These are phyloP conservation scores for Umbelopsis ramanniana DNA, from an alignment of 192 early-diverging fungal genomes.

Conservation along the genomic window DNA sequence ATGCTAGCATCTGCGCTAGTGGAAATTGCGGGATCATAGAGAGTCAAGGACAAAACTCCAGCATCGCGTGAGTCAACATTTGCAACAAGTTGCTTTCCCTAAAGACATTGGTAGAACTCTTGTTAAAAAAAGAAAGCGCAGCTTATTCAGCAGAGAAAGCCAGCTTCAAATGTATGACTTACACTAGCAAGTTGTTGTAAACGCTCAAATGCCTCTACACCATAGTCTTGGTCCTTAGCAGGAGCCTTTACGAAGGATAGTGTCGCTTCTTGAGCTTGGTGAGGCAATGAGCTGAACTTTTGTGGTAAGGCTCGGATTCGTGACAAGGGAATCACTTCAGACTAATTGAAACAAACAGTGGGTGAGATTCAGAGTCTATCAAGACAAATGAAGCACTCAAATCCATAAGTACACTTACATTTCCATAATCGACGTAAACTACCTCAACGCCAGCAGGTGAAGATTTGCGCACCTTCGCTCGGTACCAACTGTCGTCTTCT, in stretches of 20 bases:
- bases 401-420: constrained; percentile 49
- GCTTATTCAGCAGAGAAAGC: no score
- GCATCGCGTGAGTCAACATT: constrained; percentile 70
- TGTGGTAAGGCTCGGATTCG: constrained; percentile 78
- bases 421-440: constrained; percentile 94
- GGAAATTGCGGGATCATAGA: constrained; percentile 67
- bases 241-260: constrained; percentile 83
- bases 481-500: constrained; percentile 88
- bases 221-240: constrained; percentile 71
- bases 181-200: constrained; percentile 68
- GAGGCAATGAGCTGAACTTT: constrained; percentile 67
- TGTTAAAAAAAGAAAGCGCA: neutral
- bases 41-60: constrained; percentile 61
- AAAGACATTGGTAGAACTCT: neutral
- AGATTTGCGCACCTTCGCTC: constrained; percentile 77
- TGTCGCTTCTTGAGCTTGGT: constrained; percentile 82
- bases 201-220: constrained; percentile 69
- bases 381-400: no score
- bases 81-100: constrained; percentile 68
- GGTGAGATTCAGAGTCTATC: no score
- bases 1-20: constrained; percentile 67
- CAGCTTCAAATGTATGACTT: constrained; percentile 1
- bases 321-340: constrained; percentile 73
- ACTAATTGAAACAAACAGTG: constrained; percentile 31
- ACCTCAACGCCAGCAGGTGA: constrained; percentile 72